Base-by-base conservation (phyloP, 2,329 filamentous ascomycete genomes). In the Fusarium austroafricanum region DNA sequence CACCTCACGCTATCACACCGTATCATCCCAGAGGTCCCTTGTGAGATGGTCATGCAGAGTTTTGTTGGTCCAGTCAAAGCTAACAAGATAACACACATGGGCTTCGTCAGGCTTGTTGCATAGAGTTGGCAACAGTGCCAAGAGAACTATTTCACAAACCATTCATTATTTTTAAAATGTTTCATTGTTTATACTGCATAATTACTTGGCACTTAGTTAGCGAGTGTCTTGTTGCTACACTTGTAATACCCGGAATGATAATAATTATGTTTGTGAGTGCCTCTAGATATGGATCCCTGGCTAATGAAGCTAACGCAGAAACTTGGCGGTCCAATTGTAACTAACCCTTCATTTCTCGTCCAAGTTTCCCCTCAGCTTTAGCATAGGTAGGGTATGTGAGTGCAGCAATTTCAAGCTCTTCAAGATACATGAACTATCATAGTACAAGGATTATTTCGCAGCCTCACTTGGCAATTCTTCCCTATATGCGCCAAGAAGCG, bases 11-110 rank as follows among this genome's bases (percentile, higher is more conserved):
- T 45, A 57, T 57, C 60, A 63, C 58, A 57, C 33, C 38, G 50
- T 54, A 37, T 63, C 18, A 10, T 14, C 10, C n/a, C 17, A 23
- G 38, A 35, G 18, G 21, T 28, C 28, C 31, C 31, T 50, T 28
- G 33, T 64, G 58, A 26, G 9, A 18, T 44, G 38, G 52, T 52
- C 51, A 65, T 43, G 28, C 59, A 64, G 42, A 26, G 23, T 38
- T 33, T 21, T 38, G 29, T 46, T 42, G 44, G 55, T 38, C 61
- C 59, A 64, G 59, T 64, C 51, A 64, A 51, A 33, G 23, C 26
- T 56, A 26, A 51, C 12, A 37, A 37, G 53, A 65, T 59, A 59
- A 53, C 26, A 59, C 61, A 65, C 61, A 65, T 64, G 60, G 53
- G 28, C 33, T 31, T 38, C 21, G 52, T 29, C n/a, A 35, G 17